Evolutionary conservation across 2,329 filamentous ascomycete genomes (phyloP), one percentile per base, ranked within the genome.

Genomic region (Aspergillus fructus): DNA sequence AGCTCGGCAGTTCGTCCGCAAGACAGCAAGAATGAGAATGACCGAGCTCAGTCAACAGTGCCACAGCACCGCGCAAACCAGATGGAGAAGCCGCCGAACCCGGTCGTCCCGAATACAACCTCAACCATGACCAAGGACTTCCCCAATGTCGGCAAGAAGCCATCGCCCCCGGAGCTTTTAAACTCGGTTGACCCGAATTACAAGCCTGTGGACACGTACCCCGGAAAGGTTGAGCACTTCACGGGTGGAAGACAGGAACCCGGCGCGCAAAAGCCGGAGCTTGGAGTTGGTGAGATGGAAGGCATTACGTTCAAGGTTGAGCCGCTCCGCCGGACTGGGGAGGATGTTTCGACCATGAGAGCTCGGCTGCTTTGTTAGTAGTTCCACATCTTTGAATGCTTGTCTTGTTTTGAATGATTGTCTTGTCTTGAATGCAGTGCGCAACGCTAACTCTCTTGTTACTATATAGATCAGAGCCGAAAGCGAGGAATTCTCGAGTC

Each of bases 401-500:
- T 21, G 5, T 23, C 17, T 11, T 30, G 2, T 4, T 37, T 19
- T 21, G 19, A n/a, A 46, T 17, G 9, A 19, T 2, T 15, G 5
- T 37, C 17, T 11, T 30, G 3, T 5, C 21, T 34, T 17, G 27
- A 13, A 17, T 17, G 17, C 7, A n/a, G 11, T 8, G 13, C 21
- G 21, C 17, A 39, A 30, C 27, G 12, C 42, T 60, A 24, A 53
- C 40, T 6, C 13, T 3, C n/a, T 8, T 45, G 17, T 4, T 5
- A 15, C 7, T 41, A 41, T 52, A 55, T 68, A 97, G 93, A 99
- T 80, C 94, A 99, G 79, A 94, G 90, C 75, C 90, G 94, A 67
- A 99, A 99, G 79, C 88, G 94, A 73, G 94, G 94, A 66, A 97
- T 90, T 64, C 88, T 97, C 71, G 94, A 99, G 75, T 93, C 90